Evolutionary conservation across 192 early-diverging fungal genomes (phyloP).

Genomic region (Rhizophagus prolifer): DNA sequence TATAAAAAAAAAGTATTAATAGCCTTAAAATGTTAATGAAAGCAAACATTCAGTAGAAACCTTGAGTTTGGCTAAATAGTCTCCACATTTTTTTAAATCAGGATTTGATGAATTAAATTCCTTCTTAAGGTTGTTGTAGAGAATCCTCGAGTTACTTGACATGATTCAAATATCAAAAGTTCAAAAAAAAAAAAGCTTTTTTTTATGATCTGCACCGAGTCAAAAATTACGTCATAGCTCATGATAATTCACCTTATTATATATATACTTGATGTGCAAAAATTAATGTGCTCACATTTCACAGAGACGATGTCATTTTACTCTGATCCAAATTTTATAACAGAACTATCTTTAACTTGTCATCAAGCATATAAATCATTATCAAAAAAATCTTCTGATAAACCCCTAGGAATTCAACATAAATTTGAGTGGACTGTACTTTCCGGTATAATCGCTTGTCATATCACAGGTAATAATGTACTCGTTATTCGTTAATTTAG

Average conservation of each 20-base stretch:
- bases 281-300: too few species aligned
- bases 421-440: conserved; percentile 81
- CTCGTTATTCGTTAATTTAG: background rate
- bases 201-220: too few species aligned
- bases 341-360: background rate
- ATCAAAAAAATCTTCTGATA: conserved; percentile 10
- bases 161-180: background rate
- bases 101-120: conserved; percentile 64
- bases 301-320: background rate
- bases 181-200: too few species aligned
- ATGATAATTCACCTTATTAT: too few species aligned
- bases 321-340: background rate
- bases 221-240: too few species aligned
- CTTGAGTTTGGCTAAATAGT: conserved; percentile 68
- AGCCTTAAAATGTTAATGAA: background rate
- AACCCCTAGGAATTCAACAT: conserved; percentile 27
- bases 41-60: conserved; percentile 36
- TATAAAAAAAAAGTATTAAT: conserved; percentile 4
- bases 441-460: conserved; percentile 64
- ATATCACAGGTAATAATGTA: background rate
- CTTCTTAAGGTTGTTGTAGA: conserved; percentile 63
- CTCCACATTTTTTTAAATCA: conserved; percentile 68
- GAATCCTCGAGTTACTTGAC: conserved; percentile 35
- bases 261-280: too few species aligned
- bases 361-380: background rate